phyloP scores from a whole-genome alignment of 2,329 filamentous ascomycete species.

The Monilinia polystroma region DNA sequence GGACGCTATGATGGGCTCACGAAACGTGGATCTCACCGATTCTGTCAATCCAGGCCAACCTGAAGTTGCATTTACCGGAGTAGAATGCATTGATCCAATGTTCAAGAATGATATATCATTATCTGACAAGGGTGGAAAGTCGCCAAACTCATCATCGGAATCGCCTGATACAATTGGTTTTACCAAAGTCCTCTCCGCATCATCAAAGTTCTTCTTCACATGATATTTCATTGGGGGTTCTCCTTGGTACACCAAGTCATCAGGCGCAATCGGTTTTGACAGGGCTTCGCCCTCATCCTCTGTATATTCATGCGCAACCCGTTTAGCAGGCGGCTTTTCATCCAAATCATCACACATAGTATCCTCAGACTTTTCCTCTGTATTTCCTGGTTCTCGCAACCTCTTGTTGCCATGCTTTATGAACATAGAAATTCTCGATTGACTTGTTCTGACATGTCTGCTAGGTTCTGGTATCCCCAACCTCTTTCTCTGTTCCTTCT shows the following conservation, averaged over 20 bases:
- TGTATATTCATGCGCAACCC: background rate
- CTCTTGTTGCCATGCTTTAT: slow-evolving; percentile 40
- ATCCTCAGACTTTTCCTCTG: slow-evolving; percentile 30
- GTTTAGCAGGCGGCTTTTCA: background rate
- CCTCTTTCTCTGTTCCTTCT: slow-evolving; percentile 51
- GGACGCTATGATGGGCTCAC: background rate
- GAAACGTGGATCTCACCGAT: background rate
- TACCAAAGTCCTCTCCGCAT: background rate
- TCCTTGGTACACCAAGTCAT: background rate
- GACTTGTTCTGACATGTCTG: slow-evolving; percentile 51
- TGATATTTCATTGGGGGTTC: slow-evolving; percentile 7
- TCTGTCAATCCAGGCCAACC: background rate
- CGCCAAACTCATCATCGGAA: slow-evolving; percentile 40
- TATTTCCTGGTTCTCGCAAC: slow-evolving; percentile 29
- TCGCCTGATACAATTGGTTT: slow-evolving; percentile 25
- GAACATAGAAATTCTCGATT: slow-evolving; percentile 57
- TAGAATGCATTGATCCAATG: slow-evolving; percentile 6
- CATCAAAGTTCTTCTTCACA: slow-evolving; percentile 2
- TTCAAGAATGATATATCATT: slow-evolving; percentile 30
- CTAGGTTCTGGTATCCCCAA: slow-evolving; percentile 54
- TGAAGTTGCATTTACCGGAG: background rate
- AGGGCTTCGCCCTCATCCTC: background rate
- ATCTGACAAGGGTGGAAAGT: slow-evolving; percentile 39
- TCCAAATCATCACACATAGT: slow-evolving; percentile 17
- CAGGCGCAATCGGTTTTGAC: background rate